phyloP scores from a whole-genome alignment of 306 rosid species.

The Macrotyloma uniflorum region DNA sequence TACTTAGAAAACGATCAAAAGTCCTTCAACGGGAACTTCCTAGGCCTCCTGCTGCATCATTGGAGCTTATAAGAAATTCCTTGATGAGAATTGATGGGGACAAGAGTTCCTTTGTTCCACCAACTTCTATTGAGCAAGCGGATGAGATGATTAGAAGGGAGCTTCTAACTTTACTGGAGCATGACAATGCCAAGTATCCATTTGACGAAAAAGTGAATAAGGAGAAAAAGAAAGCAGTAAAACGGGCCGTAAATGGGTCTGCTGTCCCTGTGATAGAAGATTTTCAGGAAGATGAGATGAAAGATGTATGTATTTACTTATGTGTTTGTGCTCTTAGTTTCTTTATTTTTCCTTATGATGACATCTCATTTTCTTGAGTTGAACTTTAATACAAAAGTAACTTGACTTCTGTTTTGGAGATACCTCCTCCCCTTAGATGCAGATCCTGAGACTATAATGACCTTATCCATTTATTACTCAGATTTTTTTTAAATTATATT shows the following conservation, averaged over 20 bases:
- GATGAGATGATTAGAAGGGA: constrained; percentile 83
- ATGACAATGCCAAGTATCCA: constrained; percentile 84
- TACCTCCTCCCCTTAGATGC: not conserved
- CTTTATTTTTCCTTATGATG: not conserved
- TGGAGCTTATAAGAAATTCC: constrained; percentile 79
- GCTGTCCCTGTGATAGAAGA: constrained; percentile 71
- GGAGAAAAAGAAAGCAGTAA: constrained; percentile 72
- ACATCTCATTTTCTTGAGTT: constrained; percentile 22
- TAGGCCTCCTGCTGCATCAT: constrained; percentile 79
- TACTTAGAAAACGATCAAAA: constrained; percentile 88
- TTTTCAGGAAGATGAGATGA: constrained; percentile 73
- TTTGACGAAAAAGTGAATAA: constrained; percentile 63
- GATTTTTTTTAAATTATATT: not conserved
- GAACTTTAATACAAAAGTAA: not conserved
- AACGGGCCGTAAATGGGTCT: constrained; percentile 55
- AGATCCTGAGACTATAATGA: not conserved
- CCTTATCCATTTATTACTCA: not conserved
- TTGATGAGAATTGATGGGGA: constrained; percentile 81
- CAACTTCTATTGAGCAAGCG: constrained; percentile 82
- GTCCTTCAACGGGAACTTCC: constrained; percentile 92
- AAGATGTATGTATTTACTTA: constrained; percentile 53
- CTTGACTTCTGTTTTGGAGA: constrained; percentile 13
- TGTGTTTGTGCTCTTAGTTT: not conserved
- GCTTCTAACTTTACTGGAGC: constrained; percentile 71
- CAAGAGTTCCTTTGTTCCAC: constrained; percentile 90